Base-by-base conservation (phyloP, 257 asterid species). In the Salvia rosmarinus region DNA sequence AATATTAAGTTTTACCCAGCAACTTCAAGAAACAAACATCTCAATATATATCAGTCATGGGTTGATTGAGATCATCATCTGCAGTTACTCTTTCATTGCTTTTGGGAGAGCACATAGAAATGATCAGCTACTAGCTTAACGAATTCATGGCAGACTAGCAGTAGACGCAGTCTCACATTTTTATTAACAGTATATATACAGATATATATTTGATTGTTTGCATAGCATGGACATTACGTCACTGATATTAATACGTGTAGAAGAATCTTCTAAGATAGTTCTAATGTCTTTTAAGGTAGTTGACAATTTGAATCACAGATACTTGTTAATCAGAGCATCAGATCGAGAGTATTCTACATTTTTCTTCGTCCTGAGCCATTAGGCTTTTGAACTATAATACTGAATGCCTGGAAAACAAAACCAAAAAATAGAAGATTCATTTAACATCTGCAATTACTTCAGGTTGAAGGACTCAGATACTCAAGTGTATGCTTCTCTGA, bases 31-130 rank as follows among this genome's bases (percentile, higher is more conserved):
- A 55, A 10, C n/a, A 30, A 30, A 23, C 55, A 49, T 28, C 20
- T 42, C 19, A 11, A 60, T 16, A 13, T 2, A 51, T 42, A 19
- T 3, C 67, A 16, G 39, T 13, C 9, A 40, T 14, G 42, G 51
- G 21, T 40, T 40, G 49, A 20, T n/a, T 34, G 37, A 54, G 69
- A 54, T 50, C 66, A 11, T 73, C 20, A 3, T 64, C 35, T 49
- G 39, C 14, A 19, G 12, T 72, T 43, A 37, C 62, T 12, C 64
- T 39, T 68, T 6, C 21, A 11, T 10, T 35, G 4, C 6, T 5
- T 13, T 16, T 10, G 58, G 43, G 34, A 44, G 37, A 23, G 40
- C 5, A 14, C 30, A 1, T 47, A 13, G 50, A n/a, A 6, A 51
- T 4, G 7, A 17, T 21, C 20, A 67, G 39, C 34, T 5, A 19